Evolutionary conservation across 306 rosid species (phyloP), one percentile per base, ranked within the genome.

Genomic region (Cucurbita maxima): DNA sequence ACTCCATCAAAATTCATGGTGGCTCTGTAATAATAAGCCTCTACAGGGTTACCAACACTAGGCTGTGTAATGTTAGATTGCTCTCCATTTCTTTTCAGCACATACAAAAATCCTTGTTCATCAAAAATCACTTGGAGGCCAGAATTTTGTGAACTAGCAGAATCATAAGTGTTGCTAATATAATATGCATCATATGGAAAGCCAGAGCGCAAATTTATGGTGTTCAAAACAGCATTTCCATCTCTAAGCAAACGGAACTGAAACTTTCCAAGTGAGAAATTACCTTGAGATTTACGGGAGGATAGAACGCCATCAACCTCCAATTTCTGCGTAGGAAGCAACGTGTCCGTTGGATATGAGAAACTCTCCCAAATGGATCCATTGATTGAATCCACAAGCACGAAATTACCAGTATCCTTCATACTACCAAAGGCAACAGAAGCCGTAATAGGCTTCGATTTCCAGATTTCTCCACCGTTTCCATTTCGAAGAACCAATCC

Each of bases 341-440:
- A 18, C 25, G 86, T 86, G 20, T 88, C 83, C 0, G 58, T 75
- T 8, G 78, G 85, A 45, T 63, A 1, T 25, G 45, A 12, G 75
- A 86, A 88, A 55, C 82, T 84, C 82, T 88, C 84, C 90, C 90
- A 88, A 41, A 64, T 19, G 19, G 34, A 44, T 0, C 45, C 71
- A 19, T 9, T 59, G 3, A 11, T 25, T 4, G 18, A 25, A 47
- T 74, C 81, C 30, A 68, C n/a, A 34, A 88, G 82, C 47, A 80
- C 78, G 44, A 88, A 77, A 76, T 84, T 88, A 9, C 95, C 84
- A 1, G 80, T 77, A 45, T 88, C 81, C 14, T 73, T 76, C 50
- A 86, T 56, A 5, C 67, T 34, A 0, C n/a, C 71, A 6, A 64
- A 64, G 2, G 81, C 84, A 12, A 1, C 10, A 52, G 80, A 45